phyloP scores from a whole-genome alignment of 2,329 filamentous ascomycete genomes.

The Phaeoacremonium minimum region DNA sequence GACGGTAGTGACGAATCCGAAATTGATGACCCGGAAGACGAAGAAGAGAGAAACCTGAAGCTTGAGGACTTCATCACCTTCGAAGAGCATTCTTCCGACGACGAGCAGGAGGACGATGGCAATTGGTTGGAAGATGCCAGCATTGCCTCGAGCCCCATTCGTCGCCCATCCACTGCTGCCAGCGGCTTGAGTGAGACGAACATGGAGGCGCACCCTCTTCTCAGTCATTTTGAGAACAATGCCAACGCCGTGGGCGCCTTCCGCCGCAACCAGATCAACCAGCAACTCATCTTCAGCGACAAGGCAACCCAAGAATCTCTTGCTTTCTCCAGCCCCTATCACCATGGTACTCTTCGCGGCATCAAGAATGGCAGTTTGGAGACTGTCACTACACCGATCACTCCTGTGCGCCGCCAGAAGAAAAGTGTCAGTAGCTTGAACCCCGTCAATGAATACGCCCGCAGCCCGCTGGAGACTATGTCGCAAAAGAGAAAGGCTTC shows the following conservation, averaged over 20 bases:
- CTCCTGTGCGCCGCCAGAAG: slow-evolving; percentile 59
- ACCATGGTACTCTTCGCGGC: slow-evolving; percentile 56
- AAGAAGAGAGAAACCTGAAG: slow-evolving; percentile 59
- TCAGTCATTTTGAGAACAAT: slow-evolving; percentile 65
- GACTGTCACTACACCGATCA: slow-evolving; percentile 64
- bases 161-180: slow-evolving; percentile 30
- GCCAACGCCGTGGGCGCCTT: slow-evolving; percentile 72
- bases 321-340: slow-evolving; percentile 55
- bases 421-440: slow-evolving; percentile 25
- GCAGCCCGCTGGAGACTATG: slow-evolving; percentile 44
- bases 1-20: slow-evolving; percentile 47
- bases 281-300: slow-evolving; percentile 55
- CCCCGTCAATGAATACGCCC: slow-evolving; percentile 29
- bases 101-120: slow-evolving; percentile 43
- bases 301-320: slow-evolving; percentile 60
- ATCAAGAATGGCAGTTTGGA: slow-evolving; percentile 63
- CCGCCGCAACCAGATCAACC: slow-evolving; percentile 63
- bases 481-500: slow-evolving; percentile 54
- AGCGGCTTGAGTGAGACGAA: slow-evolving; percentile 43
- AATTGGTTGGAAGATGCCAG: slow-evolving; percentile 45
- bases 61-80: slow-evolving; percentile 72
- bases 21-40: slow-evolving; percentile 50
- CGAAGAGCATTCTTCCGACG: slow-evolving; percentile 55
- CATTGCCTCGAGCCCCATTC: slow-evolving; percentile 46
- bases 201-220: slow-evolving; percentile 40